These are phyloP conservation scores for Kazachstania kunashirensis DNA, from an alignment of 805 yeast genomes.

Conservation along the genomic window DNA sequence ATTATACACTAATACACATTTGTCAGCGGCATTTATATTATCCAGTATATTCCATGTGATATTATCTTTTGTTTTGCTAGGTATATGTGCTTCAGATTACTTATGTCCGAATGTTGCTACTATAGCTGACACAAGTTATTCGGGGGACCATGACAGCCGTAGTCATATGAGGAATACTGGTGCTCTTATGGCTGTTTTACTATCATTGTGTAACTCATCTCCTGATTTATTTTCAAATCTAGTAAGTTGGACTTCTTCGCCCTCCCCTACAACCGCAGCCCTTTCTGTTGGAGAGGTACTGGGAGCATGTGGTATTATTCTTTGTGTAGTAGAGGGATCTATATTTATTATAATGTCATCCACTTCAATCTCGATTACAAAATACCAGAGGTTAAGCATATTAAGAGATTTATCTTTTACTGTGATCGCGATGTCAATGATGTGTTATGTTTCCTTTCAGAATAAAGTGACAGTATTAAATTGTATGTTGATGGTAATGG, in stretches of 20 bases:
- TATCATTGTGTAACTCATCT: constrained; percentile 32
- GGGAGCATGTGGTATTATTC: constrained; percentile 31
- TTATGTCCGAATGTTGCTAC: constrained; percentile 29
- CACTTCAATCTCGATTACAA: constrained; percentile 10
- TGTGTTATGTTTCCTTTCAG: constrained; percentile 18
- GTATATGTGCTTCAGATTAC: constrained; percentile 30
- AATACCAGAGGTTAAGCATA: constrained; percentile 13
- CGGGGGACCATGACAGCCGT: neutral
- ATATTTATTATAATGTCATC: constrained; percentile 24
- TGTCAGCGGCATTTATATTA: constrained; percentile 15
- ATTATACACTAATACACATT: constrained; percentile 16
- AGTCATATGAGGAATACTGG: constrained; percentile 8
- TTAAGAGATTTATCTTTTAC: constrained; percentile 23
- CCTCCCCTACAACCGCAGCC: constrained; percentile 17
- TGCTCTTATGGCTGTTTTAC: constrained; percentile 23
- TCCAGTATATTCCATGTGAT: constrained; percentile 21
- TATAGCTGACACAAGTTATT: constrained; percentile 16
- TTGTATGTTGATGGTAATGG: constrained; percentile 20
- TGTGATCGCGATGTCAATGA: constrained; percentile 15
- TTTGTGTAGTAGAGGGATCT: constrained; percentile 29
- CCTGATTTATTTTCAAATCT: constrained; percentile 31
- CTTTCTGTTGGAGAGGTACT: constrained; percentile 30
- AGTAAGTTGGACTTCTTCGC: constrained; percentile 27
- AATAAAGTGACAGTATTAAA: constrained; percentile 20
- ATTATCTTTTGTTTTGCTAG: constrained; percentile 25